Evolutionary conservation across 257 asterid genomes (phyloP).

Genomic region (Penstemon barbatus): DNA sequence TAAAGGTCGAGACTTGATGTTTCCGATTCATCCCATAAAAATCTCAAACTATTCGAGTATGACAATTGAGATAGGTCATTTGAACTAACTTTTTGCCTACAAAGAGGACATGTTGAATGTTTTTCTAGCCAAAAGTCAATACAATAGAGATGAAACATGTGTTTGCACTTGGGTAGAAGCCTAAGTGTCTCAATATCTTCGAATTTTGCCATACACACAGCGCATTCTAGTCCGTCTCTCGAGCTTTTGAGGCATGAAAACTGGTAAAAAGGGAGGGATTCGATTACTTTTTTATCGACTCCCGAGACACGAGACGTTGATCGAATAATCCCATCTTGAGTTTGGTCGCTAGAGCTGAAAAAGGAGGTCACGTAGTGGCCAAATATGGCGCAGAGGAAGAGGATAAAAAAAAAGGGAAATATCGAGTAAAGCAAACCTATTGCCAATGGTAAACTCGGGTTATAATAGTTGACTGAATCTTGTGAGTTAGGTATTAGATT

Average conservation of each 20-base stretch:
- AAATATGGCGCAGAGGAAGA: constrained; percentile 76
- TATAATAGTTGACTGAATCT: constrained; percentile 43
- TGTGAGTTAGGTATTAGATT: constrained; percentile 25
- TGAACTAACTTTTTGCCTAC: constrained; percentile 40
- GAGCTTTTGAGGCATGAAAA: constrained; percentile 53
- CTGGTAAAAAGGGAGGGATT: constrained; percentile 58
- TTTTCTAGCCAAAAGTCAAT: constrained; percentile 68
- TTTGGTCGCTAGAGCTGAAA: constrained; percentile 24
- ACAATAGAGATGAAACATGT: constrained; percentile 59
- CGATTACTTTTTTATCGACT: constrained; percentile 46
- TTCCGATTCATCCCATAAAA: constrained; percentile 30
- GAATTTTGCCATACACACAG: constrained; percentile 59
- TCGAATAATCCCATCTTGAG: constrained; percentile 45
- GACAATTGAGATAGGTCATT: constrained; percentile 39
- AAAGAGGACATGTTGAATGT: constrained; percentile 71
- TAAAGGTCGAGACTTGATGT: constrained; percentile 41
- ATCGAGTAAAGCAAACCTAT: constrained; percentile 61
- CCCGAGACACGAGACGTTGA: constrained; percentile 29
- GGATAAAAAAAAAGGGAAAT: constrained; percentile 63
- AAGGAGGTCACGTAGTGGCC: constrained; percentile 29
- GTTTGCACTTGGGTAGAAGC: constrained; percentile 60
- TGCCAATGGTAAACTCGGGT: constrained; percentile 77
- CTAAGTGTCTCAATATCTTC: constrained; percentile 53
- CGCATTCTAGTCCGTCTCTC: constrained; percentile 59
- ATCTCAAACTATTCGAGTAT: constrained; percentile 42